A percentile compares a stretch with the other conserved stretches of the same genome.
These are phyloP conservation scores for Phaeolepiota aurea DNA, from an alignment of 768 basidiomycete genomes.

Conservation along the genomic window DNA sequence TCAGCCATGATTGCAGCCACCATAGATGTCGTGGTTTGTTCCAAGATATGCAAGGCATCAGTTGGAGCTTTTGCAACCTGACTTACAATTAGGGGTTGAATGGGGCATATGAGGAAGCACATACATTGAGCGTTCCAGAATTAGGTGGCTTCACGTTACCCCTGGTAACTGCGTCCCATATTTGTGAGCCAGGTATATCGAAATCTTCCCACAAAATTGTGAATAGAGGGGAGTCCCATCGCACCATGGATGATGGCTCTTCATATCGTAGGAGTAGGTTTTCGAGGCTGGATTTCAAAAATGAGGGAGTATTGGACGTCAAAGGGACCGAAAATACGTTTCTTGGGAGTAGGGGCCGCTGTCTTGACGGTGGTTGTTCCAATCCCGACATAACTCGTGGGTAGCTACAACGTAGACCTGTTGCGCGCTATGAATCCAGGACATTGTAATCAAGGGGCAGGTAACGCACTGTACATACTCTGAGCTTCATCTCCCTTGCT, in stretches of 20 bases:
- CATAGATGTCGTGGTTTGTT: conserved; percentile 62
- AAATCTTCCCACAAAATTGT: conserved; percentile 73
- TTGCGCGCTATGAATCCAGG: conserved; percentile 10
- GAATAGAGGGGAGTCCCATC: conserved; percentile 96
- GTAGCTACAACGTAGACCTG: conserved; percentile 74
- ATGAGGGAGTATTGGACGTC: too few relatives aligned
- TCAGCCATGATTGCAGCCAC: conserved; percentile 66
- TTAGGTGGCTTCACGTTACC: conserved; percentile 84
- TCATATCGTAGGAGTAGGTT: conserved; percentile 87
- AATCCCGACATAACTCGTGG: conserved; percentile 65
- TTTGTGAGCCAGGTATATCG: conserved; percentile 51
- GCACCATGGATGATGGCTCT: conserved; percentile 96
- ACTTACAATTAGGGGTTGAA: not conserved
- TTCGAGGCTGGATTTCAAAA: conserved; percentile 48
- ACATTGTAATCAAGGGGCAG: not conserved
- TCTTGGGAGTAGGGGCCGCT: conserved; percentile 48
- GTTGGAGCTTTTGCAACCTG: conserved; percentile 79
- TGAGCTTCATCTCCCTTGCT: conserved; percentile 77
- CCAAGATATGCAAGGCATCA: conserved; percentile 82
- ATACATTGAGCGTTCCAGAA: conserved; percentile 67
- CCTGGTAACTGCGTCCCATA: conserved; percentile 77
- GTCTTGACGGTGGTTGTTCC: conserved; percentile 55
- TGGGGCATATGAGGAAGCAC: conserved; percentile 12
- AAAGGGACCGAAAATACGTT: conserved; percentile 48
- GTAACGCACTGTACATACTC: conserved; percentile 75